Conservation (phyloP, 495 filamentous ascomycete genomes). For the Daldinia decipiens region DNA sequence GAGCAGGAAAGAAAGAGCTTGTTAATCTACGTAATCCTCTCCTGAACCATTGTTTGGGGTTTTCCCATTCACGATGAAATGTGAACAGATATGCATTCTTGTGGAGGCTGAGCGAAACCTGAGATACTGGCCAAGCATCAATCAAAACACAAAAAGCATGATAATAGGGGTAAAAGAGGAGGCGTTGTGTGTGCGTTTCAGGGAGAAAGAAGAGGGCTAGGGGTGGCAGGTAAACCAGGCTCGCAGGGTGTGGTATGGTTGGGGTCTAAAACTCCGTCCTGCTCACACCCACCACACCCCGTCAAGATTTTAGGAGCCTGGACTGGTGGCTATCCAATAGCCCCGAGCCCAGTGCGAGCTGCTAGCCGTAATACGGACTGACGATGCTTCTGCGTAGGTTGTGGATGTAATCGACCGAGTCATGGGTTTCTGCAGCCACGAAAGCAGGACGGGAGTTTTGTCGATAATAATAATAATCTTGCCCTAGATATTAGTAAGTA, state of each 20-base stretch:
- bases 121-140: constrained; percentile 31
- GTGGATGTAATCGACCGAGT: constrained; percentile 47
- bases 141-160: constrained; percentile 40
- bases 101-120: constrained; percentile 19
- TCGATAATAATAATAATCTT: not conserved
- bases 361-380: constrained; percentile 30
- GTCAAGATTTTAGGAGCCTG: constrained; percentile 27
- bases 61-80: constrained; percentile 28
- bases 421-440: constrained; percentile 36
- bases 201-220: constrained; percentile 43
- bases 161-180: constrained; percentile 41
- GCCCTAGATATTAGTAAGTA: not conserved
- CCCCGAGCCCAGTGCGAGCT: constrained; percentile 37
- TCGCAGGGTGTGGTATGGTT: constrained; percentile 33
- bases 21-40: constrained; percentile 35
- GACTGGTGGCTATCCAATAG: constrained; percentile 35
- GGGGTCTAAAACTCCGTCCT: constrained; percentile 46
- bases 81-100: constrained; percentile 10
- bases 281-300: constrained; percentile 37
- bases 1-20: constrained; percentile 12
- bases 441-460: not conserved
- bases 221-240: constrained; percentile 33
- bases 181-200: constrained; percentile 47
- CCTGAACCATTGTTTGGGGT: constrained; percentile 32
- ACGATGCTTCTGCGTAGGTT: constrained; percentile 36